A percentile compares a stretch with the other conserved stretches of the same genome.
These are phyloP conservation scores for Alternaria ethzedia DNA, from an alignment of 2,329 filamentous ascomycete genomes.

Conservation along the genomic window DNA sequence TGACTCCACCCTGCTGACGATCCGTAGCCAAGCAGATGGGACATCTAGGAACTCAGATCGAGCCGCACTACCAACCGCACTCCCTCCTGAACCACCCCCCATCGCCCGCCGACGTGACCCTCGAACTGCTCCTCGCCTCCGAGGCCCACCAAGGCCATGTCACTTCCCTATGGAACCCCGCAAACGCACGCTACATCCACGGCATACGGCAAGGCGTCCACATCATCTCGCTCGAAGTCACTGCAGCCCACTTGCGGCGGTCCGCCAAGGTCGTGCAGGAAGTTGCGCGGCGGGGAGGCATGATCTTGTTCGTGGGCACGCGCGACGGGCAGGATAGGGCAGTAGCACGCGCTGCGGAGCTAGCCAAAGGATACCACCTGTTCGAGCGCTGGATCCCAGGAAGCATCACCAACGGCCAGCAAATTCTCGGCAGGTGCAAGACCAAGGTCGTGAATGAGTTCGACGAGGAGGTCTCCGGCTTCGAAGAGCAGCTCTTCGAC, in stretches of 20 bases:
- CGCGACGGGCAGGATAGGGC: conserved; percentile 79
- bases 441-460: conserved; percentile 78
- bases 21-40: conserved; percentile 42
- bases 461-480: conserved; percentile 70
- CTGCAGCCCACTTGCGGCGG: conserved; percentile 86
- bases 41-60: conserved; percentile 49
- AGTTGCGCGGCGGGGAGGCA: conserved; percentile 79
- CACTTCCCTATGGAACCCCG: conserved; percentile 91
- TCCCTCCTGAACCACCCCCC: conserved; percentile 76
- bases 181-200: conserved; percentile 92
- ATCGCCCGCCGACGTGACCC: conserved; percentile 77
- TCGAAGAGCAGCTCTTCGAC: conserved; percentile 68
- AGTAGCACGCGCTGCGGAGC: conserved; percentile 79
- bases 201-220: conserved; percentile 87
- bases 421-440: conserved; percentile 75
- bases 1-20: conserved; percentile 13
- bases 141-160: conserved; percentile 75
- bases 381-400: conserved; percentile 95
- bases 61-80: conserved; percentile 68
- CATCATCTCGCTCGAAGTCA: conserved; percentile 90
- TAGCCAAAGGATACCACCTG: conserved; percentile 82
- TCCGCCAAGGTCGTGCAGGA: conserved; percentile 92
- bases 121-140: conserved; percentile 75
- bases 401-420: conserved; percentile 88
- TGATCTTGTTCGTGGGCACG: conserved; percentile 91